Evolutionary conservation across 164 flowering plant genomes (phyloP).

Genomic region (Saururus chinensis): DNA sequence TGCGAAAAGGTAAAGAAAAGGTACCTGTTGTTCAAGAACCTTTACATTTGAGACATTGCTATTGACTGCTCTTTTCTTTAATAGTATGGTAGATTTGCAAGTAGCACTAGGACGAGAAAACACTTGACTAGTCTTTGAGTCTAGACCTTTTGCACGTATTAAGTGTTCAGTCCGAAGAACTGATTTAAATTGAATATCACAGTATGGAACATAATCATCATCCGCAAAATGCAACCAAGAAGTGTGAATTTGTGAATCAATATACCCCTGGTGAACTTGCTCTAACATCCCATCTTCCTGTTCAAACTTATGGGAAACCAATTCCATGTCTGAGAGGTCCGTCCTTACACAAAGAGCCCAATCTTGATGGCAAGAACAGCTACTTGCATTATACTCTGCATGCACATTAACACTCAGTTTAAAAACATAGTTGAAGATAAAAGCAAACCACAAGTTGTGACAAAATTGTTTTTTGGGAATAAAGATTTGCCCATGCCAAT

Average conservation of each 20-base stretch:
- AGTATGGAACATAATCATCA: constrained; percentile 56
- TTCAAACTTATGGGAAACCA: constrained; percentile 74
- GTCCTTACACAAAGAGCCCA: constrained; percentile 49
- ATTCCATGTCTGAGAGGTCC: constrained; percentile 67
- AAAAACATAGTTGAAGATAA: background rate
- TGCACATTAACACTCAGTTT: background rate
- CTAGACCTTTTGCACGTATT: too few species aligned
- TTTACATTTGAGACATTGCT: constrained; percentile 16
- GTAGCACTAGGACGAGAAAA: too few species aligned
- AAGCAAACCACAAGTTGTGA: too few species aligned
- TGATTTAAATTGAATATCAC: constrained; percentile 39
- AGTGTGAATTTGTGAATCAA: background rate
- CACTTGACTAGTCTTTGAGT: too few species aligned
- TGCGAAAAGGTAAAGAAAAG: too few species aligned
- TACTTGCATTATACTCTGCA: constrained; percentile 40
- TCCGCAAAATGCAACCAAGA: constrained; percentile 15
- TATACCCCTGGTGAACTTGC: constrained; percentile 21
- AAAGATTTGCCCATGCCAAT: too few species aligned
- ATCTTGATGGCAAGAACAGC: constrained; percentile 48
- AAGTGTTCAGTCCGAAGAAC: constrained; percentile 5
- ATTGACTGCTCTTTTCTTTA: constrained; percentile 23
- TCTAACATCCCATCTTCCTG: constrained; percentile 34
- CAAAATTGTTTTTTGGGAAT: too few species aligned
- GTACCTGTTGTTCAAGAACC: constrained; percentile 44
- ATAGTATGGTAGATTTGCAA: constrained; percentile 44